Evolutionary conservation across 2,329 filamentous ascomycete genomes (phyloP), one percentile per base, ranked within the genome.

Genomic region (Stagonosporopsis tanaceti): DNA sequence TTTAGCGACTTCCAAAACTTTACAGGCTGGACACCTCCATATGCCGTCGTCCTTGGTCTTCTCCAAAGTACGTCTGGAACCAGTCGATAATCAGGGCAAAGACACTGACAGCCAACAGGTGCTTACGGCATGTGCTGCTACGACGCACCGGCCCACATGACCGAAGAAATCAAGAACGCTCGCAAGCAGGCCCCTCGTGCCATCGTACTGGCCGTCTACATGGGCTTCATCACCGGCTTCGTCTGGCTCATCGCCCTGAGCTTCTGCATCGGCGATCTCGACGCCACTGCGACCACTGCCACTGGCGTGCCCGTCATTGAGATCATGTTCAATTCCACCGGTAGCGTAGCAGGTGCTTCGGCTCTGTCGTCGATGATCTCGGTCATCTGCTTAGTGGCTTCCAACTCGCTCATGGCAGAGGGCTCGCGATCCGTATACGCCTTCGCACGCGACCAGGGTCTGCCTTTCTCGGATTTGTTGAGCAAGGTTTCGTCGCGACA

Each of bases 51-150:
- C 28, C 71, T 86, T 20, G 84, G 84, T 2, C 78, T 86, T 12
- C 65, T 86, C 6, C 83, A 86, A 62, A 78, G 80, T 40, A 7
- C 42, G 47, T 44, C 22, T 2, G 7, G 9, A 5, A 12, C 15
- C 15, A 20, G 3, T 39, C 20, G 1, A 8, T 8, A 15, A 15
- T 6, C 15, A n/a, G 34, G 22, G 2, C 24, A 24, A 27, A 17
- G 6, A 30, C 17, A 25, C 42, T 57, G 12, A 57, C 30, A 15
- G n/a, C 20, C 5, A 3, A 1, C n/a, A 57, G 54, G 54, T 25
- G 81, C 80, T 0, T 85, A 85, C 54, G 82, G 82, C 28, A 84
- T 85, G 82, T 84, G 81, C 66, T 81, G 80, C 55, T 80, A 81
- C 55, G 80, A 83, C 55, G 78, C 81, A 0, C 80, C 69, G 8